Evolutionary conservation across 441 rosid genomes (phyloP), one percentile per base, ranked within the genome.

Genomic region (Bocquillonia castaneifolia): DNA sequence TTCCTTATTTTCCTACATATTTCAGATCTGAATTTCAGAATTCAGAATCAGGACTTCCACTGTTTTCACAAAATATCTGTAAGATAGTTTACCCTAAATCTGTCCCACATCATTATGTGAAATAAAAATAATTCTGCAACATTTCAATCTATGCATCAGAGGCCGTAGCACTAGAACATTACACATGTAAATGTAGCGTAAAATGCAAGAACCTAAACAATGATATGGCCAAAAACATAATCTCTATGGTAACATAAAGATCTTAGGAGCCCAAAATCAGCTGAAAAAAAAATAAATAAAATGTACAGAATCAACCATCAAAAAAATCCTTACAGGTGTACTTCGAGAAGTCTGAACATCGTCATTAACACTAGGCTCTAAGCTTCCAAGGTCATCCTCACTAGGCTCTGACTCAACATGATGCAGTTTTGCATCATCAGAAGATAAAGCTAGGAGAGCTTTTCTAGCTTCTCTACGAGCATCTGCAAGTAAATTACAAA

Each of bases 391-490:
- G 59, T 72, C 84, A 69, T 79, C 74, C 67, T 80, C 87, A 29
- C 54, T 69, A 76, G 78, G 72, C 66, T 74, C 81, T 60, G 83
- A 57, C 29, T 77, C 83, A 53, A 69, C 20, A 26, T 23, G 60
- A 71, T 81, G 69, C 32, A 71, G 36, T 55, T 80, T 80, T 47
- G 73, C 79, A 74, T 87, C 87, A 77, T 84, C 85, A 42, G 88
- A 69, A 59, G 96, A 82, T 81, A 94, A 88, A 70, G 99, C 97
- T 70, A 94, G 72, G 61, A 92, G 86, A 69, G 99, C 97, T 80
- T 83, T 94, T 80, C 99, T 92, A 74, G 98, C 99, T 88, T 94
- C 93, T 77, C 97, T 85, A 68, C 94, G 98, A 77, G 88, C 91
- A 84, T 88, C 99, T 90, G 80, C 62, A 70, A 70, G 48, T 51